Base-by-base conservation (phyloP, 495 filamentous ascomycete genomes). In the Diplogelasinospora grovesii region DNA sequence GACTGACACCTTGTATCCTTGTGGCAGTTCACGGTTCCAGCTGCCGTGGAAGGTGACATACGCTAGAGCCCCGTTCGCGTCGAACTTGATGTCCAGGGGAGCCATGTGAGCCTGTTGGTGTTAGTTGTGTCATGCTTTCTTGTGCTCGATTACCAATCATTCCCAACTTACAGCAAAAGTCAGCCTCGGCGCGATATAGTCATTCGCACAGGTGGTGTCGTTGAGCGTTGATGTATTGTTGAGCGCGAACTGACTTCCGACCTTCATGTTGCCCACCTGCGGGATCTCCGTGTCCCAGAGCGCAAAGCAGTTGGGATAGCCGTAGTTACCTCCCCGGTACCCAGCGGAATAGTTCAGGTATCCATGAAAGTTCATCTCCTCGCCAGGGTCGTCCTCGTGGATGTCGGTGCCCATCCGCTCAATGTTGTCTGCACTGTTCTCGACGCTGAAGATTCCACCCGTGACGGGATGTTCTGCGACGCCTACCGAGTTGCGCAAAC, bases 361-460 rank as follows among this genome's bases (percentile, higher is more conserved):
- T 1, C 83, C 84, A 10, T 81, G 77, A 58, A 69, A 84, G 53
- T 87, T 89, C 41, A 87, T 57, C 48, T 87, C 81, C 53, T 87
- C 84, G 9, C 77, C 81, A 0, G 84, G 84, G 47, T 87, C 87
- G 26, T 85, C 68, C 27, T 74, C 51, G 49, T 85, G 81, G 24
- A 86, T 73, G 45, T 86, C 80, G 14, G 59, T 43, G 1, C 69
- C 70, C 0, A 27, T 23, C 8, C 83, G 69, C 7, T 38, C 47
- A n/a, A 86, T 64, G 5, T 82, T 37, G 50, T 88, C 83, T 3
- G 73, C 79, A 21, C 73, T 79, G 52, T 88, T 89, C 55, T 89
- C 84, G 13, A 88, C 83, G 5, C 69, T 73, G 64, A 73, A 89
- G 46, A 88, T 62, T 22, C 65, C 68, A 15, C 74, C 70, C 1